Base-by-base conservation (phyloP, 257 asterid genomes). In the Capsicum chinense region DNA sequence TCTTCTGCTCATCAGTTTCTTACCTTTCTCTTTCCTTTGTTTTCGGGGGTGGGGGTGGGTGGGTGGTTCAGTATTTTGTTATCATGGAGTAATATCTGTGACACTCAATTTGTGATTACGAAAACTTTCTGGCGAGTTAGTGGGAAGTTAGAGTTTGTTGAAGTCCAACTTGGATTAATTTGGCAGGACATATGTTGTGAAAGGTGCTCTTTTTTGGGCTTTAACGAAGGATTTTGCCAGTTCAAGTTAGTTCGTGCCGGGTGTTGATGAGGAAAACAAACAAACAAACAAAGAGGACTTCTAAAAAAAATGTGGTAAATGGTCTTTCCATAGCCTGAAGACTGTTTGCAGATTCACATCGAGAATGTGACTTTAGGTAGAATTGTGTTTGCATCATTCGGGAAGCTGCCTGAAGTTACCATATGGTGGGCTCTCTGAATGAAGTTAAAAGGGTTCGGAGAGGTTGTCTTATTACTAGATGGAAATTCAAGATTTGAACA, bases 381-480 rank as follows among this genome's bases (percentile, higher is more conserved):
- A 73, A 47, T 33, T 73, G 42, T 73, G 42, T 26, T 73, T n/a
- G 80, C 80, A 1, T 73, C 44, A 48, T 19, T 37, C 3, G 10
- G 78, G 52, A 68, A 68, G 26, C 76, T 39, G 52, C 78, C 8
- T 68, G 76, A 68, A 68, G 76, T 37, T 37, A 15, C 52, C 52
- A 15, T 68, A 7, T 7, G 52, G n/a, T 68, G 44, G 76, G 52
- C 52, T 68, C 76, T 68, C 21, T 7, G 3, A 68, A 68, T 68
- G 76, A 68, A 7, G 76, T 68, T 39, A 68, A 68, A 68, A 68
- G 52, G 76, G 13, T 37, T 68, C 15, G 76, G 52, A 68, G 26
- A 68, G 21, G 26, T 13, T 35, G 11, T 67, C 6, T 56, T 35
- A 39, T 66, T 66, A 66, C 47, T 13, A 12, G 9, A 66, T 52